These are phyloP conservation scores for Coemansia sp. DNA, from an alignment of 192 early-diverging fungal genomes.

Conservation along the genomic window DNA sequence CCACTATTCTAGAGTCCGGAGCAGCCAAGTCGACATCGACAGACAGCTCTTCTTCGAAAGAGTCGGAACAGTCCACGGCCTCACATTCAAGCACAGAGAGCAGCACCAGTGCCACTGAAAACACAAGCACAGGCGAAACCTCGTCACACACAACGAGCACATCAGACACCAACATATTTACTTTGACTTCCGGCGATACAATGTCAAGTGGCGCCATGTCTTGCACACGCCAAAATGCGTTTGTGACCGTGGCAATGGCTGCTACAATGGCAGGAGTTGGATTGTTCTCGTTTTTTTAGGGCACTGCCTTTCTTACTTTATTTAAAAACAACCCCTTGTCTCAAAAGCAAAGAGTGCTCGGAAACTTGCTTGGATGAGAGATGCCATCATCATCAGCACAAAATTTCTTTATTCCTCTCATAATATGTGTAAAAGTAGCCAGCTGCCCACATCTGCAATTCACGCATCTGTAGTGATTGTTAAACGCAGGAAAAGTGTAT, in stretches of 20 bases:
- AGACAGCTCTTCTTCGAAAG: not conserved
- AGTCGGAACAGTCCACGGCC: not conserved
- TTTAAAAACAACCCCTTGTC: not conserved
- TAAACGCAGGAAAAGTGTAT: not conserved
- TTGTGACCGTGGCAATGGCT: not conserved
- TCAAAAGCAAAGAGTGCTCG: not conserved
- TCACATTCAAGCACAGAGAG: not conserved
- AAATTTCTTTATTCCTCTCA: not conserved
- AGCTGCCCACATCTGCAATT: not conserved
- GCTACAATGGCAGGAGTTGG: conserved; percentile 3
- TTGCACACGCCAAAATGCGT: not conserved
- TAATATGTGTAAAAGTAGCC: not conserved
- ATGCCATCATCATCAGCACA: not conserved
- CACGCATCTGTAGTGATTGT: not conserved
- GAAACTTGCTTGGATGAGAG: not conserved
- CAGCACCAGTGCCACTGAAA: not conserved
- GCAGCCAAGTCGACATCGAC: not conserved
- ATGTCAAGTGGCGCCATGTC: conserved; percentile 2
- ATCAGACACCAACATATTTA: conserved; percentile 3
- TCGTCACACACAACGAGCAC: not conserved
- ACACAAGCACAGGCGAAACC: not conserved
- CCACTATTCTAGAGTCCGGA: conserved; percentile 23
- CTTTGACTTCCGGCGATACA: conserved; percentile 6
- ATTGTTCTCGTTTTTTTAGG: conserved; percentile 3
- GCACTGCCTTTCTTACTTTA: not conserved